Base-by-base conservation (phyloP, 345 rosid species). In the Gossypium longicalyx region DNA sequence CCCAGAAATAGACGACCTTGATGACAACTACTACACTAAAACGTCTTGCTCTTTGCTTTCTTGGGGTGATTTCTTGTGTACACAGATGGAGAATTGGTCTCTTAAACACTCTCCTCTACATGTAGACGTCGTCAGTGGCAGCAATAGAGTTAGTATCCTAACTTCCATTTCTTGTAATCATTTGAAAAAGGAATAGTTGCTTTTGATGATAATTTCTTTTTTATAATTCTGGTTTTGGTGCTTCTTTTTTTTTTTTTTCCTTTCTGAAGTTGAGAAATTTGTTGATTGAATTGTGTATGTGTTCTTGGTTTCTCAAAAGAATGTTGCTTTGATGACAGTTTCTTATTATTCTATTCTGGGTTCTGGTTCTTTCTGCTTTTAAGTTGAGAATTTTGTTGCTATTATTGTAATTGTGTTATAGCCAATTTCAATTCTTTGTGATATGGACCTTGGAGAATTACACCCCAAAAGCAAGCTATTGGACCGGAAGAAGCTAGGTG, bases 1-100 rank as follows among this genome's bases (percentile, higher is more conserved):
- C 51, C 81, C 78, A 66, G 87, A 85, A 67, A 71, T 61, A 70
- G 86, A 74, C 13, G 48, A 63, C 12, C 48, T 63, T 63, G 48
- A 38, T 69, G 69, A 62, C 80, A 74, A 13, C 49, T 78, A 54
- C 54, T 77, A 49, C 74, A 67, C 8, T 61, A 75, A 77, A 48
- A 54, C 59, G 68, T 53, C 89, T 61, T 73, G 83, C 85, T 77
- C 84, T 77, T 78, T 77, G 65, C 88, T 83, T 77, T 85, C 79
- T 57, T 76, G 80, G 57, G 82, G 74, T 38, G 47, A 23, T 72
- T 22, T 78, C 69, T 77, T 84, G 79, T 73, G 62, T 78, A 56
- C 89, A 82, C 87, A 78, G 80, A 85, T 83, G 83, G 89, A 77
- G 77, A 51, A 69, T 69, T 29, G 60, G 73, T 23, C 10, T 29